Evolutionary conservation across 805 yeast genomes (phyloP).

Genomic region (Schwanniomyces yamadae): DNA sequence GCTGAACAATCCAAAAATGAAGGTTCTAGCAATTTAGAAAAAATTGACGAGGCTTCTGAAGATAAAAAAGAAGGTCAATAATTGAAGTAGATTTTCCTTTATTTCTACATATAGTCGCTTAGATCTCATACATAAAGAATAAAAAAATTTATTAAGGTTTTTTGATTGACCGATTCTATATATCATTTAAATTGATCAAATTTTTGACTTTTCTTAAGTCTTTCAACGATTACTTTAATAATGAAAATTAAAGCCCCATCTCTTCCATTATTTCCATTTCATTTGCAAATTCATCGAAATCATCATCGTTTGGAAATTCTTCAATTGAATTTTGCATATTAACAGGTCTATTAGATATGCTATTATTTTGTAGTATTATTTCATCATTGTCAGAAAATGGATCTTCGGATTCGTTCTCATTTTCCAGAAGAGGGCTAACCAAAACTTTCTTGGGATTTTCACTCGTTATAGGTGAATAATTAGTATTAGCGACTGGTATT

Average conservation of each 20-base stretch:
- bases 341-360: neutral
- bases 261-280: constrained; percentile 40
- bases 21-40: constrained; percentile 22
- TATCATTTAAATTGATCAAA: no score
- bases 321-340: neutral
- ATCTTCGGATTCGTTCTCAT: constrained; percentile 13
- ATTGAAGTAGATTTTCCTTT: neutral
- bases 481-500: neutral
- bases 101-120: neutral
- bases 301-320: constrained; percentile 11
- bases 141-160: no score
- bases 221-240: no score
- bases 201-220: no score
- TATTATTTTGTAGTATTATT: neutral
- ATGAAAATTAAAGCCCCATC: constrained; percentile 30
- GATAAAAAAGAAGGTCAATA: constrained; percentile 12
- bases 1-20: constrained; percentile 29
- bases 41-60: constrained; percentile 29
- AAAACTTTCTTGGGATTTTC: no score
- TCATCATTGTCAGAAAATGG: constrained; percentile 27
- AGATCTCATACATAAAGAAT: no score
- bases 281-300: constrained; percentile 15
- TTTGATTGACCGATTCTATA: constrained; percentile 1
- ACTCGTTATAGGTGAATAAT: no score
- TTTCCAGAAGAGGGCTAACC: neutral